A percentile compares a stretch with the other conserved stretches of the same genome.
Conservation (phyloP, 306 rosid genomes). For the Mimosa bimucronata region DNA sequence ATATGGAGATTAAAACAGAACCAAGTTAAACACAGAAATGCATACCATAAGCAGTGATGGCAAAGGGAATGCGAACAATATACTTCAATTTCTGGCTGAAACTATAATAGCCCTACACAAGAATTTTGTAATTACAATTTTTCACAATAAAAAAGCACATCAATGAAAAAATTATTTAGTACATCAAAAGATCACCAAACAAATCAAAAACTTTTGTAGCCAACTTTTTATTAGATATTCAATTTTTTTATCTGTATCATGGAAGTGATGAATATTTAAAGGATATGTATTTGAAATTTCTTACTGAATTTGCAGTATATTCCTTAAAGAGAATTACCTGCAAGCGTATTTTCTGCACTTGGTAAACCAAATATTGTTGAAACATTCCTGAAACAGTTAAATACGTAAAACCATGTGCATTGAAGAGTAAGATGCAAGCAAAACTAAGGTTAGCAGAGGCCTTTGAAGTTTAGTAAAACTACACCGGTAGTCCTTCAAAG, state of each 20-base stretch:
- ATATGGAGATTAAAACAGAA: slow-evolving; percentile 26
- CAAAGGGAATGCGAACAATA: slow-evolving; percentile 90
- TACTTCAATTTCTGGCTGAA: slow-evolving; percentile 99
- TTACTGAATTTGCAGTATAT: slow-evolving; percentile 15
- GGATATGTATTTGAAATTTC: neutral
- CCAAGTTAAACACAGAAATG: slow-evolving; percentile 31
- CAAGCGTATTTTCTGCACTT: slow-evolving; percentile 94
- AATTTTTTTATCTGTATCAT: slow-evolving; percentile 21
- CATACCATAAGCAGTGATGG: slow-evolving; percentile 91
- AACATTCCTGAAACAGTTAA: slow-evolving; percentile 70
- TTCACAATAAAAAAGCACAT: slow-evolving; percentile 7
- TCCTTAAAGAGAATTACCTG: slow-evolving; percentile 58
- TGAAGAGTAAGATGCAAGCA: slow-evolving; percentile 13
- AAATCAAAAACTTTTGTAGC: slow-evolving; percentile 20
- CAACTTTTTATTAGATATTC: slow-evolving; percentile 2
- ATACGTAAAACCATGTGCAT: neutral
- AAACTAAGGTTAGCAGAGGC: slow-evolving; percentile 9
- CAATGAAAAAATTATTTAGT: slow-evolving; percentile 12
- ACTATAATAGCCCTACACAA: slow-evolving; percentile 91
- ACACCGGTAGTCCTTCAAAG: slow-evolving; percentile 4
- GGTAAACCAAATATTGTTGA: slow-evolving; percentile 95
- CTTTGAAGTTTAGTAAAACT: slow-evolving; percentile 23
- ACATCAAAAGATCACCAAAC: slow-evolving; percentile 21
- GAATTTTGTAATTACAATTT: neutral
- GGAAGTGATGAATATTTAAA: slow-evolving; percentile 4